Percentiles rank a stretch among this genome's conserved stretches.
phyloP scores from a whole-genome alignment of 2,329 filamentous ascomycete species.

The Allantophomopsis cytisporea region DNA sequence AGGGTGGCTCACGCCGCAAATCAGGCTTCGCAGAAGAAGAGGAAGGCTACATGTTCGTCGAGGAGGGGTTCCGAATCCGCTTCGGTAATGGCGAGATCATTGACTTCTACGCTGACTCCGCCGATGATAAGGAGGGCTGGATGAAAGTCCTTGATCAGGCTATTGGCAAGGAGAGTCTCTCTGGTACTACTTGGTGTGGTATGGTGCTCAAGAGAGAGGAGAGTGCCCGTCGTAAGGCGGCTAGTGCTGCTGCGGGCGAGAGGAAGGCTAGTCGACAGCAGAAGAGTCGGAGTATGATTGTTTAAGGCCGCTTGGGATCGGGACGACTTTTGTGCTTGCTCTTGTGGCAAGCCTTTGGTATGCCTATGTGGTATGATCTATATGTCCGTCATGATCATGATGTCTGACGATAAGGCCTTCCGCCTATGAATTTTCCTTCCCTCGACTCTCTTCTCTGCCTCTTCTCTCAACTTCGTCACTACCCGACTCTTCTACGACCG shows the following conservation, averaged over 20 bases:
- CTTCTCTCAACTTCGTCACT: too few species aligned
- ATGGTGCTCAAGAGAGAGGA: conserved; percentile 50
- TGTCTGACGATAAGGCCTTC: too few species aligned
- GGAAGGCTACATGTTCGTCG: conserved; percentile 98
- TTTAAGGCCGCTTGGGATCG: too few species aligned
- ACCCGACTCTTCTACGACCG: too few species aligned
- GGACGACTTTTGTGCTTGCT: too few species aligned
- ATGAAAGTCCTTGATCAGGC: conserved; percentile 77
- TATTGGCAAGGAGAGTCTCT: conserved; percentile 30
- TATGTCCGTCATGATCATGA: too few species aligned
- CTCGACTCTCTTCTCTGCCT: too few species aligned
- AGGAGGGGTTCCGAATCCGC: conserved; percentile 96
- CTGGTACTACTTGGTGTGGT: conserved; percentile 52
- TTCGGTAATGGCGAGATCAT: conserved; percentile 98
- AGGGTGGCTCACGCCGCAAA: conserved; percentile 68
- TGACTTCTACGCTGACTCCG: conserved; percentile 85
- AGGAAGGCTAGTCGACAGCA: not conserved
- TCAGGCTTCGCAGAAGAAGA: conserved; percentile 97
- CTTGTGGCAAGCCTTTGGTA: too few species aligned
- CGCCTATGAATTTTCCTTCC: too few species aligned
- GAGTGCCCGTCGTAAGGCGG: conserved; percentile 9
- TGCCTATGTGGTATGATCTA: too few species aligned
- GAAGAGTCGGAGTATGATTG: not conserved
- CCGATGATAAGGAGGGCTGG: conserved; percentile 83
- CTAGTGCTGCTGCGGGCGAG: conserved; percentile 3